phyloP scores from a whole-genome alignment of 2,329 filamentous ascomycete genomes.

The Penicillium sp. region DNA sequence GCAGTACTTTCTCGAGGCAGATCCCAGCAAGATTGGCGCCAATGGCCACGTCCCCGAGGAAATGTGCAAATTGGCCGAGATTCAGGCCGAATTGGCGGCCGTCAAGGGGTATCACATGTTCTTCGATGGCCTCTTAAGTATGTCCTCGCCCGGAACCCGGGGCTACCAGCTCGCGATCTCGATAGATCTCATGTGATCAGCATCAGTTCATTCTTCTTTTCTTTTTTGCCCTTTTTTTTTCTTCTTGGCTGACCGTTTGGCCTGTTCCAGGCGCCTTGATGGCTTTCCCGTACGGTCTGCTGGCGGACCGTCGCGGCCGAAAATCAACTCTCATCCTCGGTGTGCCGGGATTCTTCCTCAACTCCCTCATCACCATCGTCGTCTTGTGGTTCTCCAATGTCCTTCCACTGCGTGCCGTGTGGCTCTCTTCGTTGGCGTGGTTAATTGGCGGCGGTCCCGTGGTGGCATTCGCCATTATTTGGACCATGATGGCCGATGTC shows the following conservation, averaged over 20 bases:
- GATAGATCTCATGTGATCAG: too few relatives aligned
- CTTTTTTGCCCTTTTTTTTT: constrained; percentile 12
- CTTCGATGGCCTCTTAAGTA: constrained; percentile 42
- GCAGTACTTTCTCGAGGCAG: constrained; percentile 38
- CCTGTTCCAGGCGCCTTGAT: constrained; percentile 35
- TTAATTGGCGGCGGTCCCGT: constrained; percentile 45
- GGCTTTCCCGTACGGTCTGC: constrained; percentile 45
- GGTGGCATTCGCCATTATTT: constrained; percentile 43
- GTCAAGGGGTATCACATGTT: constrained; percentile 48
- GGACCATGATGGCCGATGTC: constrained; percentile 50
- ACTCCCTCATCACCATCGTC: constrained; percentile 27
- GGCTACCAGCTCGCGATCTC: too few relatives aligned
- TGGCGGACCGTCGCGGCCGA: constrained; percentile 45
- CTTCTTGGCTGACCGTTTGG: too few relatives aligned
- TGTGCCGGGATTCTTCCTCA: constrained; percentile 38
- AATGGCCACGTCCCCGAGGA: constrained; percentile 42
- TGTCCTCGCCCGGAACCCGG: not conserved
- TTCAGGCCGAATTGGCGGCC: constrained; percentile 46
- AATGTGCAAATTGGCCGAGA: constrained; percentile 45
- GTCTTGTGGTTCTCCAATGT: constrained; percentile 36
- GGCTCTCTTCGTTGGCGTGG: constrained; percentile 43
- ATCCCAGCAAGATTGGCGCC: constrained; percentile 39
- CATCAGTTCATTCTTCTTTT: too few relatives aligned
- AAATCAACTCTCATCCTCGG: constrained; percentile 41
- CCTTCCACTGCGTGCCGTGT: constrained; percentile 44